phyloP scores from a whole-genome alignment of 768 basidiomycete species.

The Sistotremastrum suecicum region DNA sequence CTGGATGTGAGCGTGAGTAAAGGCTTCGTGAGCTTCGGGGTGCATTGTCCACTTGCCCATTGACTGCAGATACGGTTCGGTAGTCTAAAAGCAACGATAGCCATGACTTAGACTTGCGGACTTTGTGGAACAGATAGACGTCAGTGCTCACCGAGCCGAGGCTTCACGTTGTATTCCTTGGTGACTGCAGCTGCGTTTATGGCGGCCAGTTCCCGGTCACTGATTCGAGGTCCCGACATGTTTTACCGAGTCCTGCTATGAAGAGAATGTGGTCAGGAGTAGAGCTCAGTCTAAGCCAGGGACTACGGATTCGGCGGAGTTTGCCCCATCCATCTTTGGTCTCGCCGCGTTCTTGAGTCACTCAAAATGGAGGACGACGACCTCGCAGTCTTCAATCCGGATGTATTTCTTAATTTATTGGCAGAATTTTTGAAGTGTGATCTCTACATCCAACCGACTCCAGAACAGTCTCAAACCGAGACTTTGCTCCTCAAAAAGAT shows the following conservation, averaged over 20 bases:
- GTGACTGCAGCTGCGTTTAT: constrained; percentile 86
- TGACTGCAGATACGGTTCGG: constrained; percentile 96
- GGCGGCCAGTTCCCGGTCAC: constrained; percentile 57
- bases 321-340: not conserved
- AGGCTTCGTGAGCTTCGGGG: constrained; percentile 6
- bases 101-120: not conserved
- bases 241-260: not conserved
- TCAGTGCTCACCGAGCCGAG: constrained; percentile 59
- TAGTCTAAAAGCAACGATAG: constrained; percentile 47
- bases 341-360: not conserved
- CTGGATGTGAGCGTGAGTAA: constrained; percentile 26
- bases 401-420: constrained; percentile 45
- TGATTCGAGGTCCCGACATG: constrained; percentile 39
- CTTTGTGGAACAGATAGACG: constrained; percentile 7
- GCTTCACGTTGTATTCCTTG: constrained; percentile 75
- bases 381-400: constrained; percentile 41
- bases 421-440: constrained; percentile 33
- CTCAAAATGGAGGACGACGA: constrained; percentile 24
- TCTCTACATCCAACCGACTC: constrained; percentile 26
- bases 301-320: not conserved
- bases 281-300: too few relatives aligned
- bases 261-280: not conserved
- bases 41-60: constrained; percentile 49
- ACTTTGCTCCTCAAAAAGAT: constrained; percentile 27
- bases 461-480: constrained; percentile 32